Base-by-base conservation (phyloP, 495 filamentous ascomycete species). In the Thermochaetoides thermophila region DNA sequence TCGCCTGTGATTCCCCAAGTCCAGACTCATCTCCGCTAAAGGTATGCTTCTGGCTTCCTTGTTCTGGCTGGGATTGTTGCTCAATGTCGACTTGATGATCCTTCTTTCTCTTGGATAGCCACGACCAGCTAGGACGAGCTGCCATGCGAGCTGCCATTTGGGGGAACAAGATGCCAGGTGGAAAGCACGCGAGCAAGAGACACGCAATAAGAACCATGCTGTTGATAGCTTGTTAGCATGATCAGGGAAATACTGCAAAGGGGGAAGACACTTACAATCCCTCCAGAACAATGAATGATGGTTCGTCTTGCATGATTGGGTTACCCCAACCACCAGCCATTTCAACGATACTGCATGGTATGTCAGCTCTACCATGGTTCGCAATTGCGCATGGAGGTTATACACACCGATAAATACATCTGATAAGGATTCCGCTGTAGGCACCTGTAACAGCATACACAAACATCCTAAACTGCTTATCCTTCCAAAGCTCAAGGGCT, bases 241-340 rank as follows among this genome's bases (percentile, higher is more conserved):
- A 24, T 6, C 11, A 24, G 21, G 11, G 21, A 24, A 27, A 16
- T 10, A 8, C 7, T 6, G 3, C 7, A 23, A 17, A 14, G 12
- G 29, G 16, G 19, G 9, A 30, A 29, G 26, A 20, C 10, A 47
- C 55, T 53, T 35, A 61, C 57, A 53, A 52, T 39, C 51, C 48
- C 48, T 82, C 76, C 24, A 82, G 55, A 9, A 69, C 63, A 13
- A 77, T 62, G 44, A 81, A 80, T 12, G 68, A 65, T 15, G 59
- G 43, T 52, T 81, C 69, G 38, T 75, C 67, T 42, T 71, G 73
- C 75, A 80, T 81, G 40, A 78, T 61, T 0, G 60, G 45, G 46
- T 70, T 76, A 4, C 71, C 71, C 74, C 75, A 82, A 8, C 77
- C 77, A 7, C 71, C 74, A 4, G 68, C 65, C 70, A 80, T 76